phyloP scores from a whole-genome alignment of 2,329 filamentous ascomycete genomes.

The Aspergillus thermomutatus region DNA sequence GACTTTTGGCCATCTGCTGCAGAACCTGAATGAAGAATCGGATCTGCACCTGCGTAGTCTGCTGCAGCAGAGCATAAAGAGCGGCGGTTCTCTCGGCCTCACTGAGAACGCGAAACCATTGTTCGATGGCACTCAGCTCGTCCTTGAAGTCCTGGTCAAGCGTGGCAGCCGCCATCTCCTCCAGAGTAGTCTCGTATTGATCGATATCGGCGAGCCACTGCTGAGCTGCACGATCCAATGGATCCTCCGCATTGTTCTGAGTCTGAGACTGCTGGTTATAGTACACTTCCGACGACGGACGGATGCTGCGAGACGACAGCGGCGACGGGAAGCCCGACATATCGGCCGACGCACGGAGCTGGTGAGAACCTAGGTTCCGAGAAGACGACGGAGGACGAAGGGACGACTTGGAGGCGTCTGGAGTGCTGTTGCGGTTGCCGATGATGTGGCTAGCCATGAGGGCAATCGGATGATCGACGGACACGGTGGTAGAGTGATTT shows the following conservation, averaged over 20 bases:
- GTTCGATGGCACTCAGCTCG: conserved; percentile 96
- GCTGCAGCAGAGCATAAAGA: conserved; percentile 90
- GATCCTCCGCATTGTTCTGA: conserved; percentile 72
- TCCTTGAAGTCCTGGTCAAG: conserved; percentile 99
- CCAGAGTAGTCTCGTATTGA: conserved; percentile 96
- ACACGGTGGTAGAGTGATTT: background rate
- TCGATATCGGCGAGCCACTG: conserved; percentile 99
- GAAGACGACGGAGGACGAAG: conserved; percentile 83
- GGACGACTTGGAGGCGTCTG: conserved; percentile 78
- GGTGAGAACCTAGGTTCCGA: conserved; percentile 72
- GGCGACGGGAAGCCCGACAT: conserved; percentile 79
- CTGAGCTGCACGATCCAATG: conserved; percentile 88
- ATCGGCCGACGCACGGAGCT: conserved; percentile 91
- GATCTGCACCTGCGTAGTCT: conserved; percentile 98
- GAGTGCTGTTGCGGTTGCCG: conserved; percentile 94
- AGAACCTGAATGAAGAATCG: conserved; percentile 98
- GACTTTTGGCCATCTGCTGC: conserved; percentile 98
- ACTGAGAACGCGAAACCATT: conserved; percentile 97
- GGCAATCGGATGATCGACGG: conserved; percentile 12
- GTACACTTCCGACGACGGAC: conserved; percentile 88
- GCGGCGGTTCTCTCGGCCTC: conserved; percentile 95
- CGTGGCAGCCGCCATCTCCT: conserved; percentile 99
- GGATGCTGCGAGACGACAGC: conserved; percentile 72
- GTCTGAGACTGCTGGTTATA: conserved; percentile 73
- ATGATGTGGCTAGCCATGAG: conserved; percentile 62